Percentiles rank a stretch among this genome's conserved stretches.
Evolutionary conservation across 2,329 filamentous ascomycete species (phyloP).

Genomic region (Fusarium euwallaceae): DNA sequence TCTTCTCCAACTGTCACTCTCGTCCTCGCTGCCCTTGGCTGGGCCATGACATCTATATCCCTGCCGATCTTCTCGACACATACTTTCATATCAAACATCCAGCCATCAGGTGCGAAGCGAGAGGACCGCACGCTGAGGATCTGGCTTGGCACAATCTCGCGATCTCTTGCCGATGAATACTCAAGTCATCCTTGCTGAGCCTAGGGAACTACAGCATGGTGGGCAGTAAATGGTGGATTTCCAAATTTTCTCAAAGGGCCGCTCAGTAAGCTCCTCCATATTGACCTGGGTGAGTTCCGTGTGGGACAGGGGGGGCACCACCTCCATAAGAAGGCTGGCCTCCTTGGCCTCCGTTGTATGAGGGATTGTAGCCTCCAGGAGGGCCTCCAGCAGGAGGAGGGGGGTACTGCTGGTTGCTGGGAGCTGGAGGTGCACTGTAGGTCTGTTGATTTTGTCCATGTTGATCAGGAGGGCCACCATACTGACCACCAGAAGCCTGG

Average conservation of each 20-base stretch:
- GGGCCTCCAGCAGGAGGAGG: slow-evolving; percentile 41
- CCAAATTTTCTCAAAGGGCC: slow-evolving; percentile 1
- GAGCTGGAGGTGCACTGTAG: slow-evolving; percentile 40
- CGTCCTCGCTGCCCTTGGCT: slow-evolving; percentile 30
- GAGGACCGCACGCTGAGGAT: slow-evolving; percentile 25
- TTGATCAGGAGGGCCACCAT: slow-evolving; percentile 38
- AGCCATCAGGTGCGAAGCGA: slow-evolving; percentile 23
- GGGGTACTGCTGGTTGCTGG: slow-evolving; percentile 40
- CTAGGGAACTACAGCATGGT: background rate
- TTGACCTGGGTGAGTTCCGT: slow-evolving; percentile 51
- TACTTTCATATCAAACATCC: slow-evolving; percentile 25
- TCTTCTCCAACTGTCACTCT: slow-evolving; percentile 33
- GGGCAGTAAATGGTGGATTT: slow-evolving; percentile 7
- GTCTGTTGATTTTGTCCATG: slow-evolving; percentile 41
- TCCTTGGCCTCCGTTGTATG: slow-evolving; percentile 46
- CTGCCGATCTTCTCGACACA: slow-evolving; percentile 19
- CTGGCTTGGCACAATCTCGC: slow-evolving; percentile 26
- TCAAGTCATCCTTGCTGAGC: slow-evolving; percentile 11
- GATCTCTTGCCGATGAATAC: slow-evolving; percentile 20
- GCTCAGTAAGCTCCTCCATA: slow-evolving; percentile 44
- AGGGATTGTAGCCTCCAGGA: slow-evolving; percentile 47
- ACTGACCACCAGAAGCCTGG: slow-evolving; percentile 37
- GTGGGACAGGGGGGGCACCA: slow-evolving; percentile 46
- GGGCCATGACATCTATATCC: slow-evolving; percentile 32
- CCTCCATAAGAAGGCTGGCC: slow-evolving; percentile 49